These are phyloP conservation scores for Xylaria cubensis DNA, from an alignment of 495 filamentous ascomycete genomes.

Conservation along the genomic window DNA sequence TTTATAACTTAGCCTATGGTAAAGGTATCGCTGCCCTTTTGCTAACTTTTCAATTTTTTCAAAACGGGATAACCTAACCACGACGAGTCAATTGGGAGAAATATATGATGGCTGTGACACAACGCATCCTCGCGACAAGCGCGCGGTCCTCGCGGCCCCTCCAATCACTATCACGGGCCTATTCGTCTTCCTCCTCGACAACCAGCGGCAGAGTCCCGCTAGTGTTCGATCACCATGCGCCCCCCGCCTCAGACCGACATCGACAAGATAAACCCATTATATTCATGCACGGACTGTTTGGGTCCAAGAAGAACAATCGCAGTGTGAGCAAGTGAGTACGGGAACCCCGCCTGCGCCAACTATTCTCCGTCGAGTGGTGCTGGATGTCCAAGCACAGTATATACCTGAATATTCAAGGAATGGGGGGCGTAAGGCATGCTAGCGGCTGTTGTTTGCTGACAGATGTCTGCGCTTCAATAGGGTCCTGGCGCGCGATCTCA, in stretches of 20 bases:
- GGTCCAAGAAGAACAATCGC: conserved; percentile 94
- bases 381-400: not conserved
- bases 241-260: conserved; percentile 47
- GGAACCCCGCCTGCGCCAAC: not conserved
- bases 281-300: conserved; percentile 93
- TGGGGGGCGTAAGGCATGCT: not conserved
- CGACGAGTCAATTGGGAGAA: not conserved
- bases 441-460: conserved; percentile 28
- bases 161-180: not conserved
- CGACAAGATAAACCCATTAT: conserved; percentile 71
- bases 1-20: not conserved
- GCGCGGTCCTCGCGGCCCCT: conserved; percentile 1
- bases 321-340: conserved; percentile 92
- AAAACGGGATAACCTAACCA: not conserved
- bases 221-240: conserved; percentile 65
- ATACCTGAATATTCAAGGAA: not conserved
- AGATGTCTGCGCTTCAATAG: conserved; percentile 49
- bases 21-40: not conserved
- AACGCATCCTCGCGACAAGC: conserved; percentile 20
- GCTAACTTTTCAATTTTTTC: not conserved
- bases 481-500: conserved; percentile 80
- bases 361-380: not conserved
- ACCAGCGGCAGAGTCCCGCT: conserved; percentile 45
- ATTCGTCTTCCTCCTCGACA: conserved; percentile 17
- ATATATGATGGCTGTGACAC: conserved; percentile 9